These are phyloP conservation scores for Viridothelium virens DNA, from an alignment of 495 filamentous ascomycete genomes.

Conservation along the genomic window DNA sequence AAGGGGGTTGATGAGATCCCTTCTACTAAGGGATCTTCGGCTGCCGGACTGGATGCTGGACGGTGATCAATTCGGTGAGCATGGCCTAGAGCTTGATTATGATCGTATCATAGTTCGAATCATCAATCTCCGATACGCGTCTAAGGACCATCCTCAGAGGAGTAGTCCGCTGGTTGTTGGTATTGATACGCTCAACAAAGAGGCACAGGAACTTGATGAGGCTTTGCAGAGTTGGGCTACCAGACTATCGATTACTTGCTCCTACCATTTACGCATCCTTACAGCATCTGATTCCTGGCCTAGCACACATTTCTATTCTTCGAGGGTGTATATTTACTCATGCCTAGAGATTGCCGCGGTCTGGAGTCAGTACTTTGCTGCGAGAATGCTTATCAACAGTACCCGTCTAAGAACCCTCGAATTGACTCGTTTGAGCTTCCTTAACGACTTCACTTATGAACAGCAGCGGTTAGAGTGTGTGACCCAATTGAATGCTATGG, in stretches of 20 bases:
- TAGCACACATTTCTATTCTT: constrained; percentile 7
- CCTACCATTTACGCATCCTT: background rate
- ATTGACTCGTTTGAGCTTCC: background rate
- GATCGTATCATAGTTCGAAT: constrained; percentile 24
- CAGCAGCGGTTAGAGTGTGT: background rate
- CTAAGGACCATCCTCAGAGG: background rate
- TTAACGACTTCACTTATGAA: background rate
- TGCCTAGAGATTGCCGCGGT: constrained; percentile 19
- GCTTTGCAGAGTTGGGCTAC: constrained; percentile 18
- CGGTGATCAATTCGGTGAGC: constrained; percentile 26
- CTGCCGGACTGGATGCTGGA: constrained; percentile 29
- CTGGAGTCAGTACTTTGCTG: constrained; percentile 24
- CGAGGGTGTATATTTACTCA: constrained; percentile 20
- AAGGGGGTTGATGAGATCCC: constrained; percentile 24
- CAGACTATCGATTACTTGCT: constrained; percentile 20
- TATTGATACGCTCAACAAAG: constrained; percentile 17
- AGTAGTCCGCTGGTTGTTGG: background rate
- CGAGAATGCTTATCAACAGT: constrained; percentile 26
- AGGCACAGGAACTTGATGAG: constrained; percentile 21
- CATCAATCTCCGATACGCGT: constrained; percentile 12
- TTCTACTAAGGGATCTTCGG: constrained; percentile 20
- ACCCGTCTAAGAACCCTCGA: constrained; percentile 19
- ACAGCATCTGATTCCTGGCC: background rate
- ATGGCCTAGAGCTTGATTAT: constrained; percentile 20
- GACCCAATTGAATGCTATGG: background rate